These are phyloP conservation scores for Exophiala lecanii-corni DNA, from an alignment of 2,329 filamentous ascomycete species.

Conservation along the genomic window DNA sequence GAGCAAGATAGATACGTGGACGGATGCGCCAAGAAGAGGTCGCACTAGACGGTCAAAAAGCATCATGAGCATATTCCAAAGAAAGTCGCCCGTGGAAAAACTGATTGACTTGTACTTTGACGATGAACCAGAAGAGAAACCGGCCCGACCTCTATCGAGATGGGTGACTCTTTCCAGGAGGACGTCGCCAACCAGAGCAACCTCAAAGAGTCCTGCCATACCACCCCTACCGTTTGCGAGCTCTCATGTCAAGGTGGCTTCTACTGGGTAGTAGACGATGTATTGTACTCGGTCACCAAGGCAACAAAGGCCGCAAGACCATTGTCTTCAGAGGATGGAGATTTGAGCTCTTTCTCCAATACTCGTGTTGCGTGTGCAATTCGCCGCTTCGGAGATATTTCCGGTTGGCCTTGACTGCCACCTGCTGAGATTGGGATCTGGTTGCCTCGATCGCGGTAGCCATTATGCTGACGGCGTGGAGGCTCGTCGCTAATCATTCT, in stretches of 20 bases:
- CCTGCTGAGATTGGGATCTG: not conserved
- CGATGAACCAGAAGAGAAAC: conserved; percentile 15
- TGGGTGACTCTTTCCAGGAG: conserved; percentile 8
- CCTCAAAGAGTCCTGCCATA: conserved; percentile 8
- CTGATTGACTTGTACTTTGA: conserved; percentile 25
- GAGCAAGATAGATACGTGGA: not conserved
- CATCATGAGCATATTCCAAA: conserved; percentile 20
- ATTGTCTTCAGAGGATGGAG: conserved; percentile 9
- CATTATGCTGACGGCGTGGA: not conserved
- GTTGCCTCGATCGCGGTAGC: not conserved
- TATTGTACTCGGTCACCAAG: conserved; percentile 11
- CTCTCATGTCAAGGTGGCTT: not conserved
- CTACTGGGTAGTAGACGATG: no score
- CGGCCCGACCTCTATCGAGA: not conserved
- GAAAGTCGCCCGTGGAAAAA: conserved; percentile 19
- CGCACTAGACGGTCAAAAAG: conserved; percentile 15
- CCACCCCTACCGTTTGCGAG: conserved; percentile 3
- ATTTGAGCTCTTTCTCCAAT: conserved; percentile 8
- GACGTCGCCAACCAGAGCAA: conserved; percentile 4
- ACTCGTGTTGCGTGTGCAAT: conserved; percentile 10
- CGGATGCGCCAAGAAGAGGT: not conserved
- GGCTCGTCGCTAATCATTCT: conserved; percentile 37
- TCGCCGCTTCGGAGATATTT: conserved; percentile 10
- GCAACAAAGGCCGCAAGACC: conserved; percentile 17
- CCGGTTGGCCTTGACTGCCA: not conserved